Evolutionary conservation across 306 rosid genomes (phyloP).

Genomic region (Luffa acutangula): DNA sequence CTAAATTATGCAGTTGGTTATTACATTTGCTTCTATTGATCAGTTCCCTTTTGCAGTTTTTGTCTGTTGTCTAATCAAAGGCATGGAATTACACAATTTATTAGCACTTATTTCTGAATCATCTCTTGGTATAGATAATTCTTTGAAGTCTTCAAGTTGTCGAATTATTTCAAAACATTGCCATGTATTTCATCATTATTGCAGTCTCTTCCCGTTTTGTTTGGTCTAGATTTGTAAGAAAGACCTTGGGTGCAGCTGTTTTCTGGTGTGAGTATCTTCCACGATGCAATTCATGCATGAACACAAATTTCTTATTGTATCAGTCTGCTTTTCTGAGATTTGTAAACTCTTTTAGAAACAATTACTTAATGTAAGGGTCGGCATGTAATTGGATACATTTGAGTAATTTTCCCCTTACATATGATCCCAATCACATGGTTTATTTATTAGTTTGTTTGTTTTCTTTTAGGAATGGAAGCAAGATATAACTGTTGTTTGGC

Average conservation of each 20-base stretch:
- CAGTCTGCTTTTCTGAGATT: not conserved
- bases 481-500: conserved; percentile 71
- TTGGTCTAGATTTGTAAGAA: not conserved
- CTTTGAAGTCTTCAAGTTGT: not conserved
- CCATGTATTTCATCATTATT: not conserved
- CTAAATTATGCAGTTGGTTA: not conserved
- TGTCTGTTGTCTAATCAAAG: not conserved
- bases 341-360: not conserved
- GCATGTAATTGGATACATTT: not conserved
- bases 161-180: not conserved
- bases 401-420: not conserved
- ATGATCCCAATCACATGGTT: not conserved
- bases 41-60: not conserved
- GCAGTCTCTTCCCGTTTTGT: not conserved
- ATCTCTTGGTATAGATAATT: not conserved
- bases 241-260: not conserved
- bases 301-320: not conserved
- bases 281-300: not conserved
- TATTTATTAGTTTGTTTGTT: not conserved
- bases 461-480: conserved; percentile 66
- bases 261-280: not conserved
- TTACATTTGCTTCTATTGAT: not conserved
- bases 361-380: not conserved
- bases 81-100: not conserved
- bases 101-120: not conserved